Percentiles rank a stretch among this genome's conserved stretches.
Conservation (phyloP, 805 yeast genomes). For the Huiozyma naganishii region DNA sequence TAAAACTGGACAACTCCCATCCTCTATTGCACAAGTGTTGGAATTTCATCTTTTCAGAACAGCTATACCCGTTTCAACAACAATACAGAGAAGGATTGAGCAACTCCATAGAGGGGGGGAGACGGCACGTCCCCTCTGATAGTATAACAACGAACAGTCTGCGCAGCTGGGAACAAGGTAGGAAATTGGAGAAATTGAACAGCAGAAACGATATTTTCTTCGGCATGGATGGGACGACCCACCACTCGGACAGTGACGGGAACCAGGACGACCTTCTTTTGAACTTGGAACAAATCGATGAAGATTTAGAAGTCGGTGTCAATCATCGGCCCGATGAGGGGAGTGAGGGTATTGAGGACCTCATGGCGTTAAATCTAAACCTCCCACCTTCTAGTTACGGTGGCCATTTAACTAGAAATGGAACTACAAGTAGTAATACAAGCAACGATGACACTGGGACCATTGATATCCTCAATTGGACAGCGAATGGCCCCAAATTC, state of each 20-base stretch:
- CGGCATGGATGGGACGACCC: background rate
- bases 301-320: conserved; percentile 15
- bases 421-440: conserved; percentile 7
- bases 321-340: conserved; percentile 1
- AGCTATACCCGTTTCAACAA: background rate
- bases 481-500: background rate
- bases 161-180: conserved; percentile 20
- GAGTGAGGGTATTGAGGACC: conserved; percentile 2
- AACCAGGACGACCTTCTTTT: conserved; percentile 9
- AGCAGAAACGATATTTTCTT: background rate
- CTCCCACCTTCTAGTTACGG: conserved; percentile 27
- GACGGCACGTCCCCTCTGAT: conserved; percentile 12
- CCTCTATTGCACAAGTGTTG: conserved; percentile 10
- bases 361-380: conserved; percentile 16
- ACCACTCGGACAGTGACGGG: background rate
- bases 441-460: conserved; percentile 4
- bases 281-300: conserved; percentile 23
- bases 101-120: conserved; percentile 7
- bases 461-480: conserved; percentile 1
- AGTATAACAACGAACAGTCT: conserved; percentile 15
- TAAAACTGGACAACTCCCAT: background rate
- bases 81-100: too few relatives aligned
- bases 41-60: conserved; percentile 4
- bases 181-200: conserved; percentile 8
- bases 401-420: conserved; percentile 12